A percentile compares a stretch with the other conserved stretches of the same genome.
Conservation (phyloP, 208 protist genomes). For the Wallacemonas sp. region DNA sequence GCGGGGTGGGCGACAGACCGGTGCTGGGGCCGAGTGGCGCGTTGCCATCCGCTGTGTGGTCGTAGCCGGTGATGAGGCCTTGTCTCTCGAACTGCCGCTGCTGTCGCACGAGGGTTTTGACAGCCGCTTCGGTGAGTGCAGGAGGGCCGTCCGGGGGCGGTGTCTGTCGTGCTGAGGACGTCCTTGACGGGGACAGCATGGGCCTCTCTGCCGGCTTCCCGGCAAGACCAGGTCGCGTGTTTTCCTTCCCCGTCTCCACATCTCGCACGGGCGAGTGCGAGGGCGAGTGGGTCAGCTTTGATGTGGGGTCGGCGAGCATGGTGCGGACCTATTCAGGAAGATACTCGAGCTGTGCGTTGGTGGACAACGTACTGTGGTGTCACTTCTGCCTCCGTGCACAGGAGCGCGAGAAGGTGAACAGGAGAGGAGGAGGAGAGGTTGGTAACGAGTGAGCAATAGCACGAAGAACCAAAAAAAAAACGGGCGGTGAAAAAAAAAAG, state of each 20-base stretch:
- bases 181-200: not conserved
- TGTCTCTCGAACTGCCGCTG: constrained; percentile 8
- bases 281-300: not conserved
- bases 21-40: not conserved
- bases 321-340: too few species aligned
- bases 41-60: not conserved
- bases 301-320: not conserved
- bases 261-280: not conserved
- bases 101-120: constrained; percentile 6
- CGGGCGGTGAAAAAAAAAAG: constrained; percentile 5
- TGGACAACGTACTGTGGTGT: too few species aligned
- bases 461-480: too few species aligned
- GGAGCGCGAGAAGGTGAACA: too few species aligned
- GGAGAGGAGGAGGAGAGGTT: not conserved
- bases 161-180: not conserved
- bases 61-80: not conserved
- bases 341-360: too few species aligned
- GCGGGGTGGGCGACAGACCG: not conserved
- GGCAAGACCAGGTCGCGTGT: not conserved
- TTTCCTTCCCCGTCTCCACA: not conserved
- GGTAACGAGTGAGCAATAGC: not conserved
- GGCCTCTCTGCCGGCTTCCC: not conserved
- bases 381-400: too few species aligned
- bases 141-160: not conserved
- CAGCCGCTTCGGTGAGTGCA: not conserved